Evolutionary conservation across 257 asterid species (phyloP).

Genomic region (Ophiorrhiza pumila): DNA sequence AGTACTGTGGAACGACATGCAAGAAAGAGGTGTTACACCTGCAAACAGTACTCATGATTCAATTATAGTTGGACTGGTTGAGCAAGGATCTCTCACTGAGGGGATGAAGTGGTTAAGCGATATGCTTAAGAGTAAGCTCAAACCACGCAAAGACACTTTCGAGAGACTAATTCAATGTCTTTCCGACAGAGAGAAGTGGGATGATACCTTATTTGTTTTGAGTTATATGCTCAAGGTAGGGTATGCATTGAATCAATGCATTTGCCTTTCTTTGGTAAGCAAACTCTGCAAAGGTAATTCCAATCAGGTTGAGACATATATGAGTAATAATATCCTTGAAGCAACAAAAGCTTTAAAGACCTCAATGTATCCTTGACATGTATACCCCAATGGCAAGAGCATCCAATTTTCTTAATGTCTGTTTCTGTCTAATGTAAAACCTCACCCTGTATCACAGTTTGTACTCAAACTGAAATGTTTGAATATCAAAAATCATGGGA

Average conservation of each 20-base stretch:
- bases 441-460: not conserved
- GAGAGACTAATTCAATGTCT: slow-evolving; percentile 43
- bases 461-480: not conserved
- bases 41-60: slow-evolving; percentile 31
- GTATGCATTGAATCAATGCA: slow-evolving; percentile 27
- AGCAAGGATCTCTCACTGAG: slow-evolving; percentile 40
- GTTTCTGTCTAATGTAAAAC: not conserved
- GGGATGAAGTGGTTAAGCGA: slow-evolving; percentile 43
- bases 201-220: slow-evolving; percentile 41
- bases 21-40: slow-evolving; percentile 42
- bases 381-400: too few relatives aligned
- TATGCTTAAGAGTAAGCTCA: slow-evolving; percentile 40
- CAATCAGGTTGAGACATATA: slow-evolving; percentile 19
- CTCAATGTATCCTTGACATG: too few relatives aligned
- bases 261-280: slow-evolving; percentile 35
- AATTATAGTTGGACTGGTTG: slow-evolving; percentile 43
- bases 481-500: not conserved
- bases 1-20: slow-evolving; percentile 55
- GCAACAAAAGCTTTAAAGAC: slow-evolving; percentile 4
- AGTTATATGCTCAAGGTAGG: slow-evolving; percentile 53
- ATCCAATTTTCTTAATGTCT: not conserved
- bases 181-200: slow-evolving; percentile 36
- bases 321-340: slow-evolving; percentile 26
- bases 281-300: slow-evolving; percentile 43
- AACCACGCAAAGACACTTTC: slow-evolving; percentile 46